Evolutionary conservation across 768 basidiomycete genomes (phyloP), one percentile per base, ranked within the genome.

Genomic region (Serpula lacrymans): DNA sequence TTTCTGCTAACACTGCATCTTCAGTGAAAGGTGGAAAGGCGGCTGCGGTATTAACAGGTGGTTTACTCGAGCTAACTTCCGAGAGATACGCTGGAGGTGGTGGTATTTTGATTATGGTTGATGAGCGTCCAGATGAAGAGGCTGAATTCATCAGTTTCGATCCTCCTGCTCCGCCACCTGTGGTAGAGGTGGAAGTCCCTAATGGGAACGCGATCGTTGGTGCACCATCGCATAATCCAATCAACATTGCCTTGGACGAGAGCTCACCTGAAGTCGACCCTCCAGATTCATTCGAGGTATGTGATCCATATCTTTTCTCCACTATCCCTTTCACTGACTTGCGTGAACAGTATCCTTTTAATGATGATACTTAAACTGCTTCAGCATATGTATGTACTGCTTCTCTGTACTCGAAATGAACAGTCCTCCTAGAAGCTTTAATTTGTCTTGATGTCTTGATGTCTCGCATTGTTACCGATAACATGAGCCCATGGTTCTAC

Each of bases 21-120:
- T 40, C 56, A 23, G 48, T 61, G 13, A 69, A 68, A 47, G 52
- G 60, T 34, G 58, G 59, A 4, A 74, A 65, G 52, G 53, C 53
- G 5, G 23, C 34, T 14, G 46, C 52, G 7, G 43, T 43, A 17
- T 48, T 54, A 34, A 47, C 50, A n/a, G 51, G 52, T n/a, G 57
- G 60, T 8, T 43, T 59, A 23, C 49, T 62, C 6, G 66, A 62
- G 5, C 31, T 67, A 38, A 59, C 66, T 17, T 70, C 78, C 23
- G 80, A 84, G 55, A 78, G 76, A 48, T 82, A 77, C 50, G 81
- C 78, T 26, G 83, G 85, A 26, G 92, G 90, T 14, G 88, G 88
- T 32, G 93, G 93, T 4, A 93, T 98, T 48, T 57, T 99, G 41
- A 75, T 99, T 46, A 62, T 99, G 43, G 66, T 75, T 26, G 93